phyloP scores from a whole-genome alignment of 768 basidiomycete genomes.

The Kwoniella dejecticola region DNA sequence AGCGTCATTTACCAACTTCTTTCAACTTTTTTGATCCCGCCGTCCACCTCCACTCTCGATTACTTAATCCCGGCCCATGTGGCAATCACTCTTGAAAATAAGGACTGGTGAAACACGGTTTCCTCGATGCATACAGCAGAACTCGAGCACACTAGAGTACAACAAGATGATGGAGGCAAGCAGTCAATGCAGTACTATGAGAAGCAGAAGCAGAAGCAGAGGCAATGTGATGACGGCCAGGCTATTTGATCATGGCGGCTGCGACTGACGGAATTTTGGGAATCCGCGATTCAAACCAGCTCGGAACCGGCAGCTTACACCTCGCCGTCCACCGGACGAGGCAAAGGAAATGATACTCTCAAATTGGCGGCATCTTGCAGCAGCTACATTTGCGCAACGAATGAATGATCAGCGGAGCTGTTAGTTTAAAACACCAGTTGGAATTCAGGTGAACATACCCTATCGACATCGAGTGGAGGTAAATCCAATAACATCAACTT shows the following conservation, averaged over 20 bases:
- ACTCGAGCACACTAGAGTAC: too few species aligned
- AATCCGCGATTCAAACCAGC: too few species aligned
- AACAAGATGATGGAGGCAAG: too few species aligned
- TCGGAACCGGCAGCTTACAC: not conserved
- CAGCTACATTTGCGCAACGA: not conserved
- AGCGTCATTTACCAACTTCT: constrained; percentile 17
- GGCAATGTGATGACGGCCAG: too few species aligned
- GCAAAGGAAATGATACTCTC: not conserved
- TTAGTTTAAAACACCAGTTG: not conserved
- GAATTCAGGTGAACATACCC: constrained; percentile 30
- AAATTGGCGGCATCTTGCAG: not conserved
- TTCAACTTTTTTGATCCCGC: constrained; percentile 9
- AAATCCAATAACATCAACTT: constrained; percentile 50
- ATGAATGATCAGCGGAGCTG: too few species aligned
- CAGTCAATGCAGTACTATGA: too few species aligned
- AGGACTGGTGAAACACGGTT: too few species aligned
- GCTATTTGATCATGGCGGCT: too few species aligned
- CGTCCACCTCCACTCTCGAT: not conserved
- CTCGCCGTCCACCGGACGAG: not conserved
- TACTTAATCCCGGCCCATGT: constrained; percentile 2
- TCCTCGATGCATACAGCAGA: too few species aligned
- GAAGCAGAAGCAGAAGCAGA: too few species aligned
- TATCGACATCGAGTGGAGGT: constrained; percentile 48
- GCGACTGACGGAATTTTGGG: too few species aligned
- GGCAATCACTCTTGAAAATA: too few species aligned